Conservation (phyloP, 805 yeast genomes). For the Lipomyces yamadae region DNA sequence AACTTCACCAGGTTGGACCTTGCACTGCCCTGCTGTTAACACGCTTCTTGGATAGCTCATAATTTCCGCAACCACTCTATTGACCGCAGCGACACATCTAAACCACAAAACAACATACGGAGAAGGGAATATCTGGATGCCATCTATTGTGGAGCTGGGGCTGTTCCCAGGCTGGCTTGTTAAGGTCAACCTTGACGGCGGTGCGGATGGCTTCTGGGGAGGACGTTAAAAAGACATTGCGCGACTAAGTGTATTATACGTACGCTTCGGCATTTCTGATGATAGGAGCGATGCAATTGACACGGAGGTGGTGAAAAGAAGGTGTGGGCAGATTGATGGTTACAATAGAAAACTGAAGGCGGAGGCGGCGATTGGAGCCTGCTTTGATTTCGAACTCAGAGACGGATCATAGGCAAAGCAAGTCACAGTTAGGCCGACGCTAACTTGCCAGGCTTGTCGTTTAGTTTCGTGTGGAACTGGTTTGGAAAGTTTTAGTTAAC, state of each 20-base stretch:
- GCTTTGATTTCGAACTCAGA: neutral
- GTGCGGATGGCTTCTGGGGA: constrained; percentile 45
- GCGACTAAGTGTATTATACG: neutral
- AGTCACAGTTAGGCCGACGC: neutral
- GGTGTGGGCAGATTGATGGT: neutral
- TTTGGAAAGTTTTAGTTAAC: neutral
- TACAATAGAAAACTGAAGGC: neutral
- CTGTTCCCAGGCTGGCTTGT: constrained; percentile 54
- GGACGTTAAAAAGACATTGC: neutral
- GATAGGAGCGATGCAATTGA: neutral
- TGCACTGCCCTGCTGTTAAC: constrained; percentile 21
- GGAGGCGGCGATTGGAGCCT: neutral
- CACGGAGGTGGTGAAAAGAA: neutral
- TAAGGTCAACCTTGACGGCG: constrained; percentile 51
- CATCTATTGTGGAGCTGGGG: constrained; percentile 57
- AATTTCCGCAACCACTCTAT: neutral
- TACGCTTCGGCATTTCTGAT: constrained; percentile 14
- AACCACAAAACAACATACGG: constrained; percentile 36
- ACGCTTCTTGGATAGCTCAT: neutral
- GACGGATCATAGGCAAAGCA: neutral
- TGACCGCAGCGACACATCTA: constrained; percentile 1
- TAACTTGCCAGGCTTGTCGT: neutral
- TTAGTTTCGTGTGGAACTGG: neutral
- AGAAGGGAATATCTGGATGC: constrained; percentile 58
- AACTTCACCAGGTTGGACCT: constrained; percentile 51